phyloP scores from a whole-genome alignment of 1,139 yeast species.

The Nakaseomyces delphensis region DNA sequence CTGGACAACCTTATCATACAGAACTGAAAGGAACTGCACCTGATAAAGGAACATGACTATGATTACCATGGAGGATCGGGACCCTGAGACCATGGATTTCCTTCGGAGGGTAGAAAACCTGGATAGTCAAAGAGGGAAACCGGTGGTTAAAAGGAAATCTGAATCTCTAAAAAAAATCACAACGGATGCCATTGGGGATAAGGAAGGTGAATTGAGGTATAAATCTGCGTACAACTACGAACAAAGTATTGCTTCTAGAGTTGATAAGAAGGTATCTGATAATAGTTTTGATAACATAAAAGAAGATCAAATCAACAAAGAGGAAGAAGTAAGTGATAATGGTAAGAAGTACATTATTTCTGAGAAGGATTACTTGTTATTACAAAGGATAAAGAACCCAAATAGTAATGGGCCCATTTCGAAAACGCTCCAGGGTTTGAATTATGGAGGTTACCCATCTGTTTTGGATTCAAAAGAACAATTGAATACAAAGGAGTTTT shows the following conservation, averaged over 20 bases:
- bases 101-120: conserved; percentile 18
- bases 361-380: conserved; percentile 25
- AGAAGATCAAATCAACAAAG: conserved; percentile 7
- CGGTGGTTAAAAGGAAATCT: conserved; percentile 9
- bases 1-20: no score
- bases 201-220: conserved; percentile 23
- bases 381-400: conserved; percentile 18
- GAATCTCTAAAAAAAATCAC: neutral
- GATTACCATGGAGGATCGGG: conserved; percentile 4
- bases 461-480: no score
- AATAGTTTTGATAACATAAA: neutral
- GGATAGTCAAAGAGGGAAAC: conserved; percentile 11
- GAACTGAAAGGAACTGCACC: neutral
- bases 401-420: no score
- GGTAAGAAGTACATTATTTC: conserved; percentile 18
- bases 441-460: no score
- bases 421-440: no score
- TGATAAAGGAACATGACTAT: neutral
- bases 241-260: conserved; percentile 24
- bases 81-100: conserved; percentile 15
- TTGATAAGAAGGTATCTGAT: neutral
- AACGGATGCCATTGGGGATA: neutral
- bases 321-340: neutral
- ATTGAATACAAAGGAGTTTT: no score
- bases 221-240: conserved; percentile 35